These are phyloP conservation scores for Physaria fendleri DNA, from an alignment of 345 rosid species.

Conservation along the genomic window DNA sequence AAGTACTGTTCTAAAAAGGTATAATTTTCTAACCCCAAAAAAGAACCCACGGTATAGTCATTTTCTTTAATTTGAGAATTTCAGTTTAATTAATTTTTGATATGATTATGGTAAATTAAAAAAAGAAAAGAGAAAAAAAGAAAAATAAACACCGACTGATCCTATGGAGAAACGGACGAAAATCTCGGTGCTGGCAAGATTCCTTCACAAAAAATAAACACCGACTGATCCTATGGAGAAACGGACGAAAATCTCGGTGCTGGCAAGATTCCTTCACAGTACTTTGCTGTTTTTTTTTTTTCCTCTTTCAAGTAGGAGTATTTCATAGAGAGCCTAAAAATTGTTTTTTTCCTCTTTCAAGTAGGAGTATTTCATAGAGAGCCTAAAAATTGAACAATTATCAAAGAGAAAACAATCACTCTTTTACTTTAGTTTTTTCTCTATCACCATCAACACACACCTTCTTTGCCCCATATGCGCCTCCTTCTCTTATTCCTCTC, in stretches of 20 bases:
- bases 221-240: too few species aligned
- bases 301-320: too few species aligned
- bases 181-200: conserved; percentile 72
- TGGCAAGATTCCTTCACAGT: conserved; percentile 63
- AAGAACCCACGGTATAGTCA: neutral
- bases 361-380: too few species aligned
- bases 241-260: conserved; percentile 61
- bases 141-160: too few species aligned
- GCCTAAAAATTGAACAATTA: conserved; percentile 6
- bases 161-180: conserved; percentile 66
- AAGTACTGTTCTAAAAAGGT: conserved; percentile 28
- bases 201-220: conserved; percentile 34
- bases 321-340: neutral
- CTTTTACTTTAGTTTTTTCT: neutral
- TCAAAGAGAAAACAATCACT: conserved; percentile 31
- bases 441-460: conserved; percentile 33
- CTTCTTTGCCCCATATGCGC: conserved; percentile 28
- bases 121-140: neutral
- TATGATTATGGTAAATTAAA: neutral
- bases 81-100: neutral
- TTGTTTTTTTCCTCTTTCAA: too few species aligned
- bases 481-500: conserved; percentile 14
- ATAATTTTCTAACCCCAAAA: conserved; percentile 1
- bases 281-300: conserved; percentile 11
- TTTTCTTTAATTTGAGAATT: neutral